Evolutionary conservation across 352 stramenopile genomes (phyloP), one percentile per base, ranked within the genome.

Genomic region (Plasmopara halstedii): DNA sequence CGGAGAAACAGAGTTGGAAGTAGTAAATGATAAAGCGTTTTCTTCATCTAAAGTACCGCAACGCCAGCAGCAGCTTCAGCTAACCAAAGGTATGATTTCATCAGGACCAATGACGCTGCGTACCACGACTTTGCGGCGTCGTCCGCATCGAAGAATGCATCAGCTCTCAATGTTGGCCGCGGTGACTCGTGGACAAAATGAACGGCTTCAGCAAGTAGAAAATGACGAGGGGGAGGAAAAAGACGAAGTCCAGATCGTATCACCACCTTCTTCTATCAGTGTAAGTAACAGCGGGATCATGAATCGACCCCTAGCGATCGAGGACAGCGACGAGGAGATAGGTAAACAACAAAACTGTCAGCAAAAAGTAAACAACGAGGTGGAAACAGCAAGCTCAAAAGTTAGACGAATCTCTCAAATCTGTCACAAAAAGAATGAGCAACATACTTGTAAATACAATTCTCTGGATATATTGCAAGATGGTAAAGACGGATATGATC

Each of bases 321-420:
- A 73, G n/a, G 67, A 83, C 17, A 85, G 64, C 26, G 70, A 89
- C 44, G 70, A 86, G n/a, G 66, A 81, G 18, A 47, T 49, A 42
- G 44, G 56, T 44, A 60, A 64, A 36, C 35, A 40, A 25, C 39
- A 39, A 15, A 15, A 44, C 22, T 34, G 46, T 10, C 17, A 40
- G 6, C 13, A 41, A 23, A 17, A 52, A 1, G 21, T 39, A 14
- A 29, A 29, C 13, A 41, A 14, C n/a, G 46, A 42, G 6, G 37
- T 32, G 14, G 21, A 44, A 14, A 25, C 46, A 25, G 20, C 38
- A 23, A 5, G 10, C 26, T 26, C 44, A 44, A 40, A 46, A 6
- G 36, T 35, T 4, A 64, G 73, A 40, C 66, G 75, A 10, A 86
- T 73, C 63, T 80, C 64, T 18, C 73, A 75, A 10, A 84, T 89